These are phyloP conservation scores for Daldinia concentrica DNA, from an alignment of 495 filamentous ascomycete species.

Conservation along the genomic window DNA sequence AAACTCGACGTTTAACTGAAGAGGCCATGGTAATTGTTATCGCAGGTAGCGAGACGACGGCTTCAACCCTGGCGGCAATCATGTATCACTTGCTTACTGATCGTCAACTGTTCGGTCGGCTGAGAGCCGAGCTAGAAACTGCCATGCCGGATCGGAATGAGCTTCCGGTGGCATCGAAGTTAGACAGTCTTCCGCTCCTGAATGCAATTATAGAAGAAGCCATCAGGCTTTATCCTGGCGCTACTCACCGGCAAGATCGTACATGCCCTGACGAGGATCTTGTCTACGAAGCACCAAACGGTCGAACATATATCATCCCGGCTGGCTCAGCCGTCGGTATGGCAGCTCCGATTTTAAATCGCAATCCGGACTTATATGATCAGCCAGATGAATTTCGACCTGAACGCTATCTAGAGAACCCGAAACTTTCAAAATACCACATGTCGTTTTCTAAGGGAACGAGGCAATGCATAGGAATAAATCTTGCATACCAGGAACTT, in stretches of 20 bases:
- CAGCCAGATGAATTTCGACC: conserved; percentile 47
- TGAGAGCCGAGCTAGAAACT: conserved; percentile 43
- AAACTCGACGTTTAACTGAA: conserved; percentile 43
- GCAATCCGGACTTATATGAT: conserved; percentile 49
- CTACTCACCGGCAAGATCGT: conserved; percentile 52
- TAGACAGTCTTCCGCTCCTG: conserved; percentile 61
- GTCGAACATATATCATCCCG: conserved; percentile 51
- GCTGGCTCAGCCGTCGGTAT: conserved; percentile 52
- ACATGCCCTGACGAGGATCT: conserved; percentile 55
- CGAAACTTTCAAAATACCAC: conserved; percentile 39
- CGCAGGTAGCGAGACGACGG: conserved; percentile 42
- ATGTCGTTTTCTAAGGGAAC: conserved; percentile 28
- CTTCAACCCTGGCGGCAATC: conserved; percentile 41
- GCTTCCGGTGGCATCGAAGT: conserved; percentile 45
- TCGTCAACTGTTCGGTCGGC: conserved; percentile 21
- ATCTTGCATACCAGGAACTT: conserved; percentile 29
- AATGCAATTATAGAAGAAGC: conserved; percentile 56
- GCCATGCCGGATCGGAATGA: conserved; percentile 41
- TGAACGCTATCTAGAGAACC: conserved; percentile 54
- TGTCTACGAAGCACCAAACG: conserved; percentile 43
- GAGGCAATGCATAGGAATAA: conserved; percentile 31
- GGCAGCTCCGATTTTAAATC: conserved; percentile 45
- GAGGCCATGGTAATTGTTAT: conserved; percentile 45
- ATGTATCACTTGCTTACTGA: conserved; percentile 46
- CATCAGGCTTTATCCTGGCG: conserved; percentile 55